These are phyloP conservation scores for Rhizopogon roseolus DNA, from an alignment of 768 basidiomycete species.

Conservation along the genomic window DNA sequence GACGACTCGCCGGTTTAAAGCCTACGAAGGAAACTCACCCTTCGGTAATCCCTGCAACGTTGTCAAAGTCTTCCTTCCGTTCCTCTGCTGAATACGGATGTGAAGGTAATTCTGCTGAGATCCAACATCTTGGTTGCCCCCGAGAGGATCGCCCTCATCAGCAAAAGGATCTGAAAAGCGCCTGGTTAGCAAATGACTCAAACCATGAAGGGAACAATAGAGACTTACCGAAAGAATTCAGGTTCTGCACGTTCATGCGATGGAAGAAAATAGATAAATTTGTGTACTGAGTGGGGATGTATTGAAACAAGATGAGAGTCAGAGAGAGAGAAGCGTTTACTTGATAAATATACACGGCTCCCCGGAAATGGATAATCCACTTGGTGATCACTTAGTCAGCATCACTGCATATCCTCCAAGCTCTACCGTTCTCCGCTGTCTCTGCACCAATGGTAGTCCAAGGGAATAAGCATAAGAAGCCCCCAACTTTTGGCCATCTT, in stretches of 20 bases:
- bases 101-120: conserved; percentile 84
- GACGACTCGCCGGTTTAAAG: conserved; percentile 7
- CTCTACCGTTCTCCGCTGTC: too few relatives aligned
- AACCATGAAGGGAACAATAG: background rate
- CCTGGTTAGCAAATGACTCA: conserved; percentile 9
- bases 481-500: conserved; percentile 67
- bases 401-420: too few relatives aligned
- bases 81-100: conserved; percentile 97
- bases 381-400: background rate
- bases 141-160: conserved; percentile 86
- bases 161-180: conserved; percentile 81
- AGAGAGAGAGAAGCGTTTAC: conserved; percentile 10
- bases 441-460: conserved; percentile 4
- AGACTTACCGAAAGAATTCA: conserved; percentile 66
- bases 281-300: conserved; percentile 42
- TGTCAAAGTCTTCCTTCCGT: conserved; percentile 97
- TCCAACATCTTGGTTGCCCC: conserved; percentile 68
- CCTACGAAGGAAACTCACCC: conserved; percentile 41
- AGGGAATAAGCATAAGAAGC: conserved; percentile 37
- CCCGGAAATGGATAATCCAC: conserved; percentile 19
- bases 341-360: conserved; percentile 3
- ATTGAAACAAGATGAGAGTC: conserved; percentile 26
- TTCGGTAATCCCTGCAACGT: conserved; percentile 94
- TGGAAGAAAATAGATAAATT: conserved; percentile 39
- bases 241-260: conserved; percentile 96